Evolutionary conservation across 2,329 filamentous ascomycete genomes (phyloP).

Genomic region (Alternaria rosae): DNA sequence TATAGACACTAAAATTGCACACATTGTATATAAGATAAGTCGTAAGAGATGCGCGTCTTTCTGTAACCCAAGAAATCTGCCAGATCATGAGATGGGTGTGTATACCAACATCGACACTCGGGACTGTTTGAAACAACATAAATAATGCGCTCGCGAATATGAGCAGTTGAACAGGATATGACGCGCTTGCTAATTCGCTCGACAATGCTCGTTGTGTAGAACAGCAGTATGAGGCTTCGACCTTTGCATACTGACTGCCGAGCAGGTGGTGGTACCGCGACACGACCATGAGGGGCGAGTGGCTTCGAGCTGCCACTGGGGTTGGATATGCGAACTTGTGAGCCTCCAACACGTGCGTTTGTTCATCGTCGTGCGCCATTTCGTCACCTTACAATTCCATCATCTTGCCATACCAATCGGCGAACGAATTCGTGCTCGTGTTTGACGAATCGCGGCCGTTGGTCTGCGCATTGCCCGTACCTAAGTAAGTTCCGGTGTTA

Average conservation of each 20-base stretch:
- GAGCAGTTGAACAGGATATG: slow-evolving; percentile 7
- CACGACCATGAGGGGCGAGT: slow-evolving; percentile 4
- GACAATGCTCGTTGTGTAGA: slow-evolving; percentile 13
- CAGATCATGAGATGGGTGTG: background rate
- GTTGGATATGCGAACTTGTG: background rate
- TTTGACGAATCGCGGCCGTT: slow-evolving; percentile 24
- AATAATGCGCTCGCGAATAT: slow-evolving; percentile 3
- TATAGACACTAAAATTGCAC: slow-evolving; percentile 36
- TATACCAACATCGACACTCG: background rate
- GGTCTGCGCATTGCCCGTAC: slow-evolving; percentile 27
- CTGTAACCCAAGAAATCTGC: slow-evolving; percentile 14
- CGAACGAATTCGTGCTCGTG: slow-evolving; percentile 35
- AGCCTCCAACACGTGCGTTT: slow-evolving; percentile 2
- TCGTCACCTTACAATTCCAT: slow-evolving; percentile 13
- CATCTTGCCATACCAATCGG: slow-evolving; percentile 39
- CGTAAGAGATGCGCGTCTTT: slow-evolving; percentile 7
- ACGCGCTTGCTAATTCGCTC: slow-evolving; percentile 21
- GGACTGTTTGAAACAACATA: background rate
- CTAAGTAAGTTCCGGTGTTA: slow-evolving; percentile 35
- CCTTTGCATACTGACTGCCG: slow-evolving; percentile 17
- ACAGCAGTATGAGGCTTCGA: slow-evolving; percentile 17
- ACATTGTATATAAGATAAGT: slow-evolving; percentile 32
- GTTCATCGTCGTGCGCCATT: slow-evolving; percentile 4
- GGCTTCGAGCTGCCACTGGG: slow-evolving; percentile 6
- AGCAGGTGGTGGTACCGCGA: slow-evolving; percentile 8